phyloP scores from a whole-genome alignment of 495 filamentous ascomycete species.

The Trichocladium antarcticum region DNA sequence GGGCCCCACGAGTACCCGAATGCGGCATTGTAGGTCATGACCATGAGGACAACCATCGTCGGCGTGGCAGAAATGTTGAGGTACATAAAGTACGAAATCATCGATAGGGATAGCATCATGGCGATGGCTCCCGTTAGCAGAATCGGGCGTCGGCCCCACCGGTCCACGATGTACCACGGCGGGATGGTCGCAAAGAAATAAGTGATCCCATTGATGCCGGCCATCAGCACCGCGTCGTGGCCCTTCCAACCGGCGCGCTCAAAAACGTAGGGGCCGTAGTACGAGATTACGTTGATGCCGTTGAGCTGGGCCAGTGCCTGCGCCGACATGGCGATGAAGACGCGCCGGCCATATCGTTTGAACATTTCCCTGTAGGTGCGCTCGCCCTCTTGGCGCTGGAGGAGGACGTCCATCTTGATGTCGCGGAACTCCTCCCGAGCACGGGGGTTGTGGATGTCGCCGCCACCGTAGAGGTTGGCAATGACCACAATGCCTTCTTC shows the following conservation, averaged over 20 bases:
- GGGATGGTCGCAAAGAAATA: conserved; percentile 87
- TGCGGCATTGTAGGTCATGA: conserved; percentile 97
- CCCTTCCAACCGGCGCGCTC: conserved; percentile 91
- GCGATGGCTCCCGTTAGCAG: conserved; percentile 81
- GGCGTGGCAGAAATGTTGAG: conserved; percentile 69
- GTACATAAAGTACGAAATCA: conserved; percentile 92
- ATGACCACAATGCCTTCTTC: conserved; percentile 98
- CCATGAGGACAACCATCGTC: conserved; percentile 77
- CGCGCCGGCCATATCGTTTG: conserved; percentile 75
- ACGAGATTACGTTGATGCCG: conserved; percentile 98
- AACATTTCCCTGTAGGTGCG: conserved; percentile 92
- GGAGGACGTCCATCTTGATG: conserved; percentile 94
- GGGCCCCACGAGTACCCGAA: conserved; percentile 99
- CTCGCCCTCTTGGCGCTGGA: conserved; percentile 89
- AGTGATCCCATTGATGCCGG: conserved; percentile 87
- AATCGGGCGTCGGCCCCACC: conserved; percentile 82
- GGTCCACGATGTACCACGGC: conserved; percentile 94
- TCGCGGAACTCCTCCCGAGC: conserved; percentile 92
- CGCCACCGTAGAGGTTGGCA: conserved; percentile 90
- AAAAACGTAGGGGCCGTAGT: conserved; percentile 94
- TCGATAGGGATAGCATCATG: conserved; percentile 82
- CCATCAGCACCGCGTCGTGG: conserved; percentile 88
- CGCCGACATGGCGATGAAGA: conserved; percentile 98
- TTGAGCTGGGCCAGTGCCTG: conserved; percentile 93
- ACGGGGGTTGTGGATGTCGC: conserved; percentile 83